These are phyloP conservation scores for Medicago ruthenica DNA, from an alignment of 306 rosid species.

Conservation along the genomic window DNA sequence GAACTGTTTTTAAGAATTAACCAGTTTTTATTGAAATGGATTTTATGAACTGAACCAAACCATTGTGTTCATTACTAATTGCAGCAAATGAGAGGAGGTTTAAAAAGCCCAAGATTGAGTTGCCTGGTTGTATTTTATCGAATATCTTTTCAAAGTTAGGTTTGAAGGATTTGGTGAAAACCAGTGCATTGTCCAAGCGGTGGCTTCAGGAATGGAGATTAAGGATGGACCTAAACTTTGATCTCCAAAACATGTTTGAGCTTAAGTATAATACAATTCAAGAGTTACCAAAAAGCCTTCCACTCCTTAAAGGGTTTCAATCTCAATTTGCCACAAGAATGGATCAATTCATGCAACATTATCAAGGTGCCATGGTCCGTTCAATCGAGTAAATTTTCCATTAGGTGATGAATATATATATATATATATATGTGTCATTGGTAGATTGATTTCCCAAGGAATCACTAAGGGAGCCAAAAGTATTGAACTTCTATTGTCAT, in stretches of 20 bases:
- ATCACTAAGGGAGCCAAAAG: neutral
- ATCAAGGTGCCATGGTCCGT: neutral
- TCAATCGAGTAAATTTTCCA: neutral
- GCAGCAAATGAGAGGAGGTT: neutral
- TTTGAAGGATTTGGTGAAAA: conserved; percentile 7
- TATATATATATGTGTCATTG: neutral
- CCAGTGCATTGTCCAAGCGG: neutral
- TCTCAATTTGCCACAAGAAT: neutral
- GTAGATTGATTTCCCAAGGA: neutral
- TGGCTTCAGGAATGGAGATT: neutral
- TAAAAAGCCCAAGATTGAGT: neutral
- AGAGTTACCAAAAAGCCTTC: neutral
- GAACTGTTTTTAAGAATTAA: no score
- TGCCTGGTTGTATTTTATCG: neutral
- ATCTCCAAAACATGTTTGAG: neutral
- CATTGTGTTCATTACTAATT: neutral
- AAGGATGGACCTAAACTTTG: neutral
- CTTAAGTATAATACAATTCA: neutral
- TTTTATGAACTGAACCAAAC: no score
- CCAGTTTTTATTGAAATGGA: no score
- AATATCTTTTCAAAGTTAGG: neutral
- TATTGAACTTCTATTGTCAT: neutral
- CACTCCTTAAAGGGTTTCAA: neutral
- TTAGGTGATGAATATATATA: neutral
- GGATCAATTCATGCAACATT: neutral